phyloP scores from a whole-genome alignment of 805 yeast genomes.

The Suhomyces sp. region DNA sequence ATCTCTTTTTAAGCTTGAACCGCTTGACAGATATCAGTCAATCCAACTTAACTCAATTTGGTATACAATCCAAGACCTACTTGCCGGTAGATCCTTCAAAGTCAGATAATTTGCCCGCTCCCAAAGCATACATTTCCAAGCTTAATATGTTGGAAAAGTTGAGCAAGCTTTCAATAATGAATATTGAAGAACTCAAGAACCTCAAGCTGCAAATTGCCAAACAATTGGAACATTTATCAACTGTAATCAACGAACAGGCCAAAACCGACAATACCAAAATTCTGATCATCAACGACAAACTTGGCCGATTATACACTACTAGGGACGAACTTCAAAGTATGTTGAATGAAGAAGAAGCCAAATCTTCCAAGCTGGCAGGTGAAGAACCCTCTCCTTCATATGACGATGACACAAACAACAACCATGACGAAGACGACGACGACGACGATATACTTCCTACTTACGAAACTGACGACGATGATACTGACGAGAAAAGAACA shows the following conservation, averaged over 20 bases:
- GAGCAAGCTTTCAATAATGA: constrained; percentile 29
- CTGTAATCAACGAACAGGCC: constrained; percentile 22
- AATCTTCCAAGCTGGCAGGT: neutral
- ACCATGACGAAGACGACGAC: constrained; percentile 12
- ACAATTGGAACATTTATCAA: constrained; percentile 23
- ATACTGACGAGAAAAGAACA: constrained; percentile 8
- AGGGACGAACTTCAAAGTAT: constrained; percentile 32
- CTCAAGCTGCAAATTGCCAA: constrained; percentile 24
- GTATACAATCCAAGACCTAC: constrained; percentile 34
- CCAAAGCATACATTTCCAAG: constrained; percentile 36
- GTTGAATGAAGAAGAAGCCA: constrained; percentile 14
- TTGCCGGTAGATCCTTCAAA: constrained; percentile 32
- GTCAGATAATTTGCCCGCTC: constrained; percentile 39
- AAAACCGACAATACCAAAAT: constrained; percentile 34
- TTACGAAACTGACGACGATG: constrained; percentile 16
- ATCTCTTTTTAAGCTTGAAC: constrained; percentile 25
- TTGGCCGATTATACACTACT: constrained; percentile 25
- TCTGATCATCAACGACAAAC: constrained; percentile 26
- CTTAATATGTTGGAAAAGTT: constrained; percentile 37
- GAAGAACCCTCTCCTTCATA: constrained; percentile 32
- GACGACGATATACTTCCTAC: constrained; percentile 15
- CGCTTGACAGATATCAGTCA: constrained; percentile 25
- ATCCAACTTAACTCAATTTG: constrained; percentile 37
- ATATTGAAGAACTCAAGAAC: constrained; percentile 29
- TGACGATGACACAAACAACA: constrained; percentile 15